Percentiles rank a stretch among this genome's conserved stretches.
phyloP scores from a whole-genome alignment of 768 basidiomycete genomes.

The Boletus edulis region DNA sequence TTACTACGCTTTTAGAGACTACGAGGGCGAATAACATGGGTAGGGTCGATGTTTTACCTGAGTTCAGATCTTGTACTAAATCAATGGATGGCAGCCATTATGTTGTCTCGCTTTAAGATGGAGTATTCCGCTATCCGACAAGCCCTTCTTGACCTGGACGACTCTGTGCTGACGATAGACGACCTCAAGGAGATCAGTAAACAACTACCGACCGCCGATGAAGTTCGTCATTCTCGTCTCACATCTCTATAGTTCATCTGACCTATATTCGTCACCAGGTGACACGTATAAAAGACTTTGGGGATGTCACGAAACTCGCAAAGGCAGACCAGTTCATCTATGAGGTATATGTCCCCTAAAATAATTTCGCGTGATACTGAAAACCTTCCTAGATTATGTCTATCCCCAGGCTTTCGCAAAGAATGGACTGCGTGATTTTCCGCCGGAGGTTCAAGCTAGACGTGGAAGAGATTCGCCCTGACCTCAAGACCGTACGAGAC shows the following conservation, averaged over 20 bases:
- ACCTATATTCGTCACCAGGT: slow-evolving; percentile 38
- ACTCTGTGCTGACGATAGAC: slow-evolving; percentile 65
- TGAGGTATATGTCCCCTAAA: slow-evolving; percentile 46
- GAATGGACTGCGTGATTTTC: slow-evolving; percentile 82
- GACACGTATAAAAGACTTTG: slow-evolving; percentile 64
- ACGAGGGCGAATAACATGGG: slow-evolving; percentile 84
- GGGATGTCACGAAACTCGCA: slow-evolving; percentile 69
- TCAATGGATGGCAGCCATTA: slow-evolving; percentile 55
- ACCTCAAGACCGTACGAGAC: slow-evolving; percentile 67
- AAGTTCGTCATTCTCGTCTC: slow-evolving; percentile 42
- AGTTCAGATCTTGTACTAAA: background rate
- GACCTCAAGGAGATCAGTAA: slow-evolving; percentile 71
- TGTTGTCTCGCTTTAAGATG: slow-evolving; percentile 76
- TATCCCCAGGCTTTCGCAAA: slow-evolving; percentile 70
- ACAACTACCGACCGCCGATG: slow-evolving; percentile 78
- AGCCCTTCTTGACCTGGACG: slow-evolving; percentile 72
- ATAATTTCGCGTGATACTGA: background rate
- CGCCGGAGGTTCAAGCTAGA: slow-evolving; percentile 80
- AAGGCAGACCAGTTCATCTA: slow-evolving; percentile 83
- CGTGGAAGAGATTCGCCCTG: slow-evolving; percentile 79
- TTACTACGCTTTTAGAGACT: slow-evolving; percentile 74
- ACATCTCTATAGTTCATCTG: background rate
- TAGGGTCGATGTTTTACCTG: slow-evolving; percentile 27
- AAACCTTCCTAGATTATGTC: slow-evolving; percentile 58
- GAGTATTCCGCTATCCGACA: slow-evolving; percentile 61